Base-by-base conservation (phyloP, 208 protist species). In the Leishmania arabica region DNA sequence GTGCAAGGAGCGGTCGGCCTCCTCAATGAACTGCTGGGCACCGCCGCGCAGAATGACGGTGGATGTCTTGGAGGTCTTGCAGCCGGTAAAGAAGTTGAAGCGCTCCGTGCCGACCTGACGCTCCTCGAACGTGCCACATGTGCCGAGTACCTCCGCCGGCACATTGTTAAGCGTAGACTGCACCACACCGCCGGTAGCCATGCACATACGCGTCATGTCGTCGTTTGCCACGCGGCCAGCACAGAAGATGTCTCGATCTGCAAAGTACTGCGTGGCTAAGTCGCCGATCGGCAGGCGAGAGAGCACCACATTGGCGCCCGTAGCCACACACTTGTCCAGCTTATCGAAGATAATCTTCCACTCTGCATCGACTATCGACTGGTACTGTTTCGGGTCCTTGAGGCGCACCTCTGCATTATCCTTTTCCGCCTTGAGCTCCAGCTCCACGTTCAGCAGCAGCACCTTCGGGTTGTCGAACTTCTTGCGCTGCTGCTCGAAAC, bases 331-430 rank as follows among this genome's bases (percentile, higher is more conserved):
- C 82, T 99, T 99, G 42, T 99, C 98, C 40, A 99, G 95, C 92
- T 99, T 99, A 75, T 99, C 97, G 90, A 99, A 99, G 87, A 99
- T 99, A 80, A 99, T 99, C 74, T 99, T 98, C 99, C 99, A 99
- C 88, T 99, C 99, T 7, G 99, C 99, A 81, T 99, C 99, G 27
- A 99, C 99, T 78, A 99, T 99, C 31, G 95, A 95, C 90, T 99
- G 99, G 89, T 99, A 99, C 88, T 99, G 95, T 69, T 98, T 93
- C n/a, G 99, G 99, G 84, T 99, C 98, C 80, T 98, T 96, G 56
- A 99, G 90, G 77, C 99, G 98, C 17, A 99, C 96, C 85, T 99
- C 99, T 2, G 99, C 99, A 79, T 99, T 99, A 75, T 99, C 99
- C 84, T 99, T 99, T 92, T 99, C 99, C 24, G 99, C 98, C 92